phyloP scores from a whole-genome alignment of 2,329 filamentous ascomycete species.

The Colletotrichum cereale region DNA sequence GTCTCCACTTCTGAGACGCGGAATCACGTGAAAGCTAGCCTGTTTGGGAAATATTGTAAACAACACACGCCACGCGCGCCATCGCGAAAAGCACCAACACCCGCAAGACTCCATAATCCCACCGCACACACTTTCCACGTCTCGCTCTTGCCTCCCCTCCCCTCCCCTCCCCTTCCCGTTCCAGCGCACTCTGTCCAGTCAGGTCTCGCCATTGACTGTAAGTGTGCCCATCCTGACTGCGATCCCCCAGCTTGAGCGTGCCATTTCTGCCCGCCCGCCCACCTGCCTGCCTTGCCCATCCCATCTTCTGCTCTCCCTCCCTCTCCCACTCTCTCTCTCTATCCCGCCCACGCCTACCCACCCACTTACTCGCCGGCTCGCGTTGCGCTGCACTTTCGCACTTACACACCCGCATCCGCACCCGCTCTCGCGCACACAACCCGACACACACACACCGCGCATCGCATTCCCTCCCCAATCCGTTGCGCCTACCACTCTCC shows the following conservation, averaged over 20 bases:
- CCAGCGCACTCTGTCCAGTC: conserved; percentile 28
- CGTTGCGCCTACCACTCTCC: conserved; percentile 32
- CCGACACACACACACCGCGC: conserved; percentile 35
- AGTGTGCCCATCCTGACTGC: conserved; percentile 31
- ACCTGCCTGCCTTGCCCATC: conserved; percentile 20
- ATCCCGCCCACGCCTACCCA: background rate
- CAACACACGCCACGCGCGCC: conserved; percentile 40
- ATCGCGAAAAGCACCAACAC: conserved; percentile 33
- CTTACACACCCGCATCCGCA: conserved; percentile 31
- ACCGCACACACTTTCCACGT: conserved; percentile 15
- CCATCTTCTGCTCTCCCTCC: conserved; percentile 21
- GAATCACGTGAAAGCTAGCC: conserved; percentile 37
- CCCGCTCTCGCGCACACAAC: conserved; percentile 28
- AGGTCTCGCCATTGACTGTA: conserved; percentile 17
- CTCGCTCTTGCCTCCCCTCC: conserved; percentile 13
- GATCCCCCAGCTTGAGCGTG: conserved; percentile 28
- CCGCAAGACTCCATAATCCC: conserved; percentile 9
- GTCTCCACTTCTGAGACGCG: conserved; percentile 18
- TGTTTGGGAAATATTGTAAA: conserved; percentile 38
- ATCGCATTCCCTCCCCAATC: conserved; percentile 19
- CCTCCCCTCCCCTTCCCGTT: conserved; percentile 26
- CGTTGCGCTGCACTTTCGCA: conserved; percentile 34
- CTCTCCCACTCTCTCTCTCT: background rate
- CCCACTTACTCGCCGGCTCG: conserved; percentile 23
- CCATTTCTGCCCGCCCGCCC: conserved; percentile 28